Evolutionary conservation across 495 filamentous ascomycete species (phyloP).

Genomic region (Podospora didyma): DNA sequence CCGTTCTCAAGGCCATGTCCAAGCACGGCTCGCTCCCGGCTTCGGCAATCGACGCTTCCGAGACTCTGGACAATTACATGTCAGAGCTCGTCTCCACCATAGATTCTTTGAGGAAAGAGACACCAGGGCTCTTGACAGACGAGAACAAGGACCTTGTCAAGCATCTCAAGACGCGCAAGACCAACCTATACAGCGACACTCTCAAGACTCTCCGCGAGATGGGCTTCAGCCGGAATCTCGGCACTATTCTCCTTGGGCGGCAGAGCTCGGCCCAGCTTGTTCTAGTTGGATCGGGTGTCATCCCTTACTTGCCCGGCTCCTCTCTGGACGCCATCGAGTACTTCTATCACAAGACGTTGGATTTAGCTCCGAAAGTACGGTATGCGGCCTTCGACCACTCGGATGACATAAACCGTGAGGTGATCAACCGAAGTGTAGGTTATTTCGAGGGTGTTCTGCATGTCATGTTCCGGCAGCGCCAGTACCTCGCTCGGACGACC

Average conservation of each 20-base stretch:
- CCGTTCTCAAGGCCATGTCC: constrained; percentile 51
- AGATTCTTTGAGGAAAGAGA: constrained; percentile 70
- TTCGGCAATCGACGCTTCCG: constrained; percentile 50
- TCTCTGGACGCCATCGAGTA: constrained; percentile 51
- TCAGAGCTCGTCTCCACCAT: constrained; percentile 63
- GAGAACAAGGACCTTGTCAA: constrained; percentile 78
- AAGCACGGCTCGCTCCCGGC: constrained; percentile 47
- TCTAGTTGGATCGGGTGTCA: constrained; percentile 40
- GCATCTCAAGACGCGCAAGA: constrained; percentile 85
- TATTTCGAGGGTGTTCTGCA: constrained; percentile 78
- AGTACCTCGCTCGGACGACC: constrained; percentile 33
- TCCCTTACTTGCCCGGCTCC: constrained; percentile 11
- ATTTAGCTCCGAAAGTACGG: constrained; percentile 64
- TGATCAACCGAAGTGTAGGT: constrained; percentile 71
- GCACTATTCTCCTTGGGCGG: constrained; percentile 59
- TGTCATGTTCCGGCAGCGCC: constrained; percentile 63
- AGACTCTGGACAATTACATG: constrained; percentile 63
- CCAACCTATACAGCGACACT: constrained; percentile 85
- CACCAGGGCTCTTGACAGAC: constrained; percentile 68
- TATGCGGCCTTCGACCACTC: constrained; percentile 65
- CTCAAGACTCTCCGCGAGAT: constrained; percentile 77
- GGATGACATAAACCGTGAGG: constrained; percentile 73
- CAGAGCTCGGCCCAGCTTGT: constrained; percentile 69
- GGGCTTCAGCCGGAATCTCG: constrained; percentile 80
- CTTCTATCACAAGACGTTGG: constrained; percentile 73